phyloP scores from a whole-genome alignment of 345 rosid genomes.

The Brassica cretica region DNA sequence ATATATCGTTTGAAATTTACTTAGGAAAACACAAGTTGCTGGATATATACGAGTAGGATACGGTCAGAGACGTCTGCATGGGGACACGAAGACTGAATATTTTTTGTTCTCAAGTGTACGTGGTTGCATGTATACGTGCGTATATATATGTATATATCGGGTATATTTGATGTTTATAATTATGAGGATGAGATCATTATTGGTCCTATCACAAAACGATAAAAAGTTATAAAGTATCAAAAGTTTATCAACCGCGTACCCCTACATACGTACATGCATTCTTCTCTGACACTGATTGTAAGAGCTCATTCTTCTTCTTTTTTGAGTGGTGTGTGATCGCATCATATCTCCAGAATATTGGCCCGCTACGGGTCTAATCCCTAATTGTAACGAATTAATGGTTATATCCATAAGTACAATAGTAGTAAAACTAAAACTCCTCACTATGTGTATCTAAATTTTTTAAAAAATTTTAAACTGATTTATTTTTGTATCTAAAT shows the following conservation, averaged over 20 bases:
- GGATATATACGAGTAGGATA: slow-evolving; percentile 21
- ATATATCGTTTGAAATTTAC: neutral
- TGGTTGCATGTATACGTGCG: slow-evolving; percentile 33
- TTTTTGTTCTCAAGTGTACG: slow-evolving; percentile 34
- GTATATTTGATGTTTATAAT: slow-evolving; percentile 14
- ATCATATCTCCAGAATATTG: slow-evolving; percentile 24
- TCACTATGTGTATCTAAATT: too few species aligned
- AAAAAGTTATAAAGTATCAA: slow-evolving; percentile 21
- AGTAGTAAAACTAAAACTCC: too few species aligned
- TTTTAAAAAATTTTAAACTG: too few species aligned
- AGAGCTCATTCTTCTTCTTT: neutral
- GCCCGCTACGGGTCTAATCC: slow-evolving; percentile 14
- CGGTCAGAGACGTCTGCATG: slow-evolving; percentile 41
- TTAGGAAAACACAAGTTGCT: slow-evolving; percentile 32
- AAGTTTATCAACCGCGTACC: slow-evolving; percentile 19
- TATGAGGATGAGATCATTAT: slow-evolving; percentile 27
- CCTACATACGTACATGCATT: slow-evolving; percentile 28
- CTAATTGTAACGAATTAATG: neutral
- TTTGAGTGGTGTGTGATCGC: slow-evolving; percentile 15
- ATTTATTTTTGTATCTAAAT: too few species aligned
- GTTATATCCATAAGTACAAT: neutral
- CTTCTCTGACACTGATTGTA: neutral
- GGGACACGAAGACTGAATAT: slow-evolving; percentile 40
- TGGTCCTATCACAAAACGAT: slow-evolving; percentile 36
- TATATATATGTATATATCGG: slow-evolving; percentile 27